Base-by-base conservation (phyloP, 2,329 filamentous ascomycete species). In the Colletotrichum liaoningense region DNA sequence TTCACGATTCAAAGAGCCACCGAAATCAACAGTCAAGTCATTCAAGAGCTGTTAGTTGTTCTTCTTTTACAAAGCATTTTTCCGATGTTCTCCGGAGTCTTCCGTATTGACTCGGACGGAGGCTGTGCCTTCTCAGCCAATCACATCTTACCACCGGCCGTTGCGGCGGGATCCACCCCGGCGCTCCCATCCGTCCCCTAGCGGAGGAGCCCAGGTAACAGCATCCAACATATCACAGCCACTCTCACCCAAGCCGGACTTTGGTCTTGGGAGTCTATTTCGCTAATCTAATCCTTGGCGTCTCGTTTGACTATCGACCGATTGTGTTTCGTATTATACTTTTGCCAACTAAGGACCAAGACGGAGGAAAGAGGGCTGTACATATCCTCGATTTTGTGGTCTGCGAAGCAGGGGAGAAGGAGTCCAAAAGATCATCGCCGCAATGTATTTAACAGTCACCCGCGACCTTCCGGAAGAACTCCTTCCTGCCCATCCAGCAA, bases 391-490 rank as follows among this genome's bases (percentile, higher is more conserved):
- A 49, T n/a, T 5, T 49, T 35, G 33, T 35, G 11, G 4, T 49
- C 19, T 49, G 42, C 8, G 42, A 49, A 49, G 42, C 42, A 49
- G 8, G 1, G 24, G 54, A n/a, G 7, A n/a, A 19, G 22, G 24
- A 0, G 26, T 1, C 28, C n/a, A n/a, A n/a, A 60, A 60, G 5
- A 30, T 33, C 30, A 28, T 60, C 28, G n/a, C 19, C 84, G 1
- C 83, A 85, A 60, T 60, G 57, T 60, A 60, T 60, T 35, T 60
- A 60, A 60, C 57, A 33, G n/a, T 22, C 24, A 30, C 28, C 57
- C 57, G 57, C 52, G 76, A 81, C 54, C 55, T 76, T 86, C 19
- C 52, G 54, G 26, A 59, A 30, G 14, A n/a, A 12, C 14, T 19
- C 38, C 24, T 67, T 67, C 64, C 52, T 58, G 64, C 22, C 28